Percentiles rank a stretch among this genome's conserved stretches.
Conservation (phyloP, 2,329 filamentous ascomycete species). For the Myriangium duriaei region DNA sequence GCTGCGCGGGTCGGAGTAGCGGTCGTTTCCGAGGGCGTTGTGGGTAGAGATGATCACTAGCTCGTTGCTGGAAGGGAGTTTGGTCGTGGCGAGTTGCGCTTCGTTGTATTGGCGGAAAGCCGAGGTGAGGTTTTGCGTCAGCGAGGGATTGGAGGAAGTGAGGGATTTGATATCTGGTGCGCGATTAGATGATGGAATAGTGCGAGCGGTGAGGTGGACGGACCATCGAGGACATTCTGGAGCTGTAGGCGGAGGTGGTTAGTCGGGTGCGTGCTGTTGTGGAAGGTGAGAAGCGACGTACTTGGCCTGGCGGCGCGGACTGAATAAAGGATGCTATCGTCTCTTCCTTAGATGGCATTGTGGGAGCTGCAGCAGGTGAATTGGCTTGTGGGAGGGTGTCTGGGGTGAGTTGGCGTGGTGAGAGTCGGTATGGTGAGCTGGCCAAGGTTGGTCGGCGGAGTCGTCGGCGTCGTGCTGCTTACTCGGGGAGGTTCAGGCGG, state of each 20-base stretch:
- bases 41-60: slow-evolving; percentile 76
- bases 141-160: slow-evolving; percentile 53
- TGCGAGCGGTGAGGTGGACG: slow-evolving; percentile 13
- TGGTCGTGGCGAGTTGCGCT: slow-evolving; percentile 78
- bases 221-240: slow-evolving; percentile 78
- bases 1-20: slow-evolving; percentile 85
- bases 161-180: slow-evolving; percentile 93
- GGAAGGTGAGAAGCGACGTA: slow-evolving; percentile 30
- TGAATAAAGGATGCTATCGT: slow-evolving; percentile 67
- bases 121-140: slow-evolving; percentile 61
- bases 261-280: slow-evolving; percentile 17
- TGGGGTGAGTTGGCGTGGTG: no score
- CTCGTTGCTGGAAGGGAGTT: slow-evolving; percentile 75
- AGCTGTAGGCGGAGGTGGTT: slow-evolving; percentile 47
- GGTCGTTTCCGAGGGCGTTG: slow-evolving; percentile 65
- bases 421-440: no score
- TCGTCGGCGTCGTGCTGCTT: neutral
- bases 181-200: slow-evolving; percentile 11
- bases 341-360: slow-evolving; percentile 24
- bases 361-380: neutral
- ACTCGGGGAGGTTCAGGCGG: no score
- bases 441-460: neutral
- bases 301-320: slow-evolving; percentile 92
- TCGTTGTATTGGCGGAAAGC: slow-evolving; percentile 95
- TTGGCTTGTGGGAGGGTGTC: neutral